Base-by-base conservation (phyloP, 805 yeast genomes). In the Nakazawaea anatomiae region DNA sequence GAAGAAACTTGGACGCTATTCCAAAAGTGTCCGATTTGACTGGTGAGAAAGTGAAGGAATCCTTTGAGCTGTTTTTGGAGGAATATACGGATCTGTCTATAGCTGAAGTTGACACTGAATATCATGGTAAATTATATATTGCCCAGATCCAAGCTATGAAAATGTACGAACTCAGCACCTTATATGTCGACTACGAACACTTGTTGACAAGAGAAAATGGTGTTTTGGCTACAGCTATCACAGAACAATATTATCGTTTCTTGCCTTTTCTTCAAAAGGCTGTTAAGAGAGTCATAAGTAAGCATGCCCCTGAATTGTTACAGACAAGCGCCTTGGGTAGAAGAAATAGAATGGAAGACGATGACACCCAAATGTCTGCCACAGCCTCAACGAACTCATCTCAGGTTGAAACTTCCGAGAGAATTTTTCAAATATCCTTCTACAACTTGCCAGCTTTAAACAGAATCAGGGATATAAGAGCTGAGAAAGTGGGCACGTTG, bases 241-340 rank as follows among this genome's bases (percentile, higher is more conserved):
- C 83, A 44, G 96, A 89, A 54, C 97, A 92, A 66, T 94, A 88
- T 67, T 92, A 90, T 67, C 80, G 99, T 64, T 92, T 94, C 70
- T 70, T 86, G 55, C 98, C 99, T 6, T 92, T 84, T 62, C 72
- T 94, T 55, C 76, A 83, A 55, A 78, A 76, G 44, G 97, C 94
- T 2, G 72, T 94, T 55, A 77, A 85, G 61, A 76, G 83, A 50
- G 79, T 90, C 8, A 78, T 94, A 56, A 84, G 82, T 59, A 80
- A 76, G 57, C 76, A 85, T 62, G 94, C 86, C 41, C 97, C 97
- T 2, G 75, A 77, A 29, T 71, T 90, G 46, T 67, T 90, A 54
- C 73, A 76, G 41, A 65, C 74, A 6, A 72, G 75, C 5, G 68
- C 71, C 52, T 59, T 72, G 11, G 62, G 66, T 4, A 61, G 59